Evolutionary conservation across 2,329 filamentous ascomycete species (phyloP).

Genomic region (Tolypocladium sp.): DNA sequence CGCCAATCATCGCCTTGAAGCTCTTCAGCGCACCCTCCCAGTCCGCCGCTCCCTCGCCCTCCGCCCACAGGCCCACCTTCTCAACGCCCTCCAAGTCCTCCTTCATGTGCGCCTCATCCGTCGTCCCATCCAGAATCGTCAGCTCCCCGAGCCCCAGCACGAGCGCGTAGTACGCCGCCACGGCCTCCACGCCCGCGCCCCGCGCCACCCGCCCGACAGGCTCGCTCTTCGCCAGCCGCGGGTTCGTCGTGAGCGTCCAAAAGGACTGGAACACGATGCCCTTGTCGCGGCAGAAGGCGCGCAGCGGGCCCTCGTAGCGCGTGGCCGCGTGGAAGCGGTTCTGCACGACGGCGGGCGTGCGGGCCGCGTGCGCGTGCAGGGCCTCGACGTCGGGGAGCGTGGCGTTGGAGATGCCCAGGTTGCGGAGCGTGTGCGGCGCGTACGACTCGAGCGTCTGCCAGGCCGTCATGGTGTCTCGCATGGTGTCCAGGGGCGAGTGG

Average conservation of each 20-base stretch:
- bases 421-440: slow-evolving; percentile 53
- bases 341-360: slow-evolving; percentile 55
- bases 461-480: slow-evolving; percentile 46
- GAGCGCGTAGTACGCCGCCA: slow-evolving; percentile 37
- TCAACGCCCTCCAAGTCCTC: slow-evolving; percentile 36
- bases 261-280: slow-evolving; percentile 42
- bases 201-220: slow-evolving; percentile 43
- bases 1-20: slow-evolving; percentile 33
- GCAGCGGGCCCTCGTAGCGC: slow-evolving; percentile 49
- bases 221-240: slow-evolving; percentile 21
- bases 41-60: slow-evolving; percentile 28
- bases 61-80: slow-evolving; percentile 31
- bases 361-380: slow-evolving; percentile 34
- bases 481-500: slow-evolving; percentile 44
- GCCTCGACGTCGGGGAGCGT: slow-evolving; percentile 44
- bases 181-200: slow-evolving; percentile 22
- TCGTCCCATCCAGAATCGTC: slow-evolving; percentile 37
- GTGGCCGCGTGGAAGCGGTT: slow-evolving; percentile 61
- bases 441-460: slow-evolving; percentile 60
- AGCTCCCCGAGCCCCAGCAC: slow-evolving; percentile 35
- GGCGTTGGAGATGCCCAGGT: slow-evolving; percentile 71
- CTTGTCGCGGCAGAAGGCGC: slow-evolving; percentile 36
- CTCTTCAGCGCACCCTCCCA: slow-evolving; percentile 39
- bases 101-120: slow-evolving; percentile 35
- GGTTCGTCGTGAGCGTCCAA: slow-evolving; percentile 44